phyloP scores from a whole-genome alignment of 2,329 filamentous ascomycete species.

The Chrysosphaeria jannelii region DNA sequence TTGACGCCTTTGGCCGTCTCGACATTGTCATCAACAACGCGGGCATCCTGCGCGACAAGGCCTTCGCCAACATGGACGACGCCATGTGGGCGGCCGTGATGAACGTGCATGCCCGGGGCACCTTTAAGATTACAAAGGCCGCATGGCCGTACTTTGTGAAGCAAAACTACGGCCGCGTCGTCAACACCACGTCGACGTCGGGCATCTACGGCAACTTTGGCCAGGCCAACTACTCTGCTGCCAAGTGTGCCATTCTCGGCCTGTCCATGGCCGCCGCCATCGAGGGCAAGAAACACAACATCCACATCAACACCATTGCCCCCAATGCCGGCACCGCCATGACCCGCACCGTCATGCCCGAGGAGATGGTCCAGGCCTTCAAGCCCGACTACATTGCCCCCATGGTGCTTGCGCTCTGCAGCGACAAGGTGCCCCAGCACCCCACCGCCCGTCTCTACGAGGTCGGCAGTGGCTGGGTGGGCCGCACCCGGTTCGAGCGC shows the following conservation, averaged over 20 bases:
- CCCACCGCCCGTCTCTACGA: slow-evolving; percentile 76
- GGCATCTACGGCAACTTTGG: slow-evolving; percentile 99
- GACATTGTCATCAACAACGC: slow-evolving; percentile 97
- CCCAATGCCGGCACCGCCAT: slow-evolving; percentile 91
- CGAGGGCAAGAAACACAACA: slow-evolving; percentile 92
- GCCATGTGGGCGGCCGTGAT: slow-evolving; percentile 75
- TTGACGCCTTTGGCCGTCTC: slow-evolving; percentile 76
- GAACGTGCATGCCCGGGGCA: slow-evolving; percentile 76
- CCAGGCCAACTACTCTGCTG: slow-evolving; percentile 87
- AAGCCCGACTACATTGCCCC: slow-evolving; percentile 97
- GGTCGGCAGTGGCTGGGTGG: slow-evolving; percentile 81
- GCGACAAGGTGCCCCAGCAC: slow-evolving; percentile 61
- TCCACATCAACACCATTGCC: slow-evolving; percentile 91
- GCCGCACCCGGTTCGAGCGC: slow-evolving; percentile 81
- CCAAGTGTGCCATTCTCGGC: slow-evolving; percentile 76
- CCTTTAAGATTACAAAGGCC: slow-evolving; percentile 89
- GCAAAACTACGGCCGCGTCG: slow-evolving; percentile 89
- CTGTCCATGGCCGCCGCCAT: slow-evolving; percentile 80
- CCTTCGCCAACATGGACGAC: slow-evolving; percentile 93
- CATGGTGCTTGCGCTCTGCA: slow-evolving; percentile 55
- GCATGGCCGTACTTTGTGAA: slow-evolving; percentile 95
- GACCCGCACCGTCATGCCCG: slow-evolving; percentile 79
- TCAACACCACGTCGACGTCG: slow-evolving; percentile 91
- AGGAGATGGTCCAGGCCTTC: slow-evolving; percentile 94
- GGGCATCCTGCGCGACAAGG: slow-evolving; percentile 91